Evolutionary conservation across 768 basidiomycete species (phyloP), one percentile per base, ranked within the genome.

Genomic region (Trametes villosa): DNA sequence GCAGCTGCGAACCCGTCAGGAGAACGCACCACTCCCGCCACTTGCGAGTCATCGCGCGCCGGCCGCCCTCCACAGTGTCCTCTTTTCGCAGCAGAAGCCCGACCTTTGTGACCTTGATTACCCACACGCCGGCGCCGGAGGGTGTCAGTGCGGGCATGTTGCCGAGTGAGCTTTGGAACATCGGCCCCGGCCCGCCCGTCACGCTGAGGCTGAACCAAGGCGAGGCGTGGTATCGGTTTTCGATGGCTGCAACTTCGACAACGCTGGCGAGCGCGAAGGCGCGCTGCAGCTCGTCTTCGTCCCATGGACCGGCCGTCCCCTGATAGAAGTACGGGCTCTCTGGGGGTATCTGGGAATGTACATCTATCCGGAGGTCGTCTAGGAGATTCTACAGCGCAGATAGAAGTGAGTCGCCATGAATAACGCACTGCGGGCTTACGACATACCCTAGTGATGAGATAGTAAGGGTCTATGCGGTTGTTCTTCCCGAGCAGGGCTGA

Each of bases 11-110:
- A 26, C 86, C 89, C 4, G 94, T 95, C 57, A 99, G 79, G 50
- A 96, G 80, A 9, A 94, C 91, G 62, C 86, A 88, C 82, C 88
- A 96, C 12, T 84, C 75, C 67, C 83, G 88, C 97, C 97, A 98
- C 76, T 95, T 98, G 49, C 93, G 82, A 68, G 83, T 88, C 46
- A 78, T 75, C 0, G 87, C 78, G 67, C 87, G 93, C 74, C 83
- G 92, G 13, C 93, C 91, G 4, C 89, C 86, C 64, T 91, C 90
- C 8, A 84, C 63, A 0, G 85, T 68, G 64, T 95, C 94, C 58
- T 91, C 89, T 75, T 95, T 97, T 58, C 94, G 82, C 61, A 83
- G 85, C 57, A 99, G 79, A 27, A 90, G 68, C 4, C 94, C 94
- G 9, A 89, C 81, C 74, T 95, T 96, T 6, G 87, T 87, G 24